Percentiles rank a stretch among this genome's conserved stretches.
Conservation (phyloP, 31 red algal species). For the Bonnemaisonia californica region DNA sequence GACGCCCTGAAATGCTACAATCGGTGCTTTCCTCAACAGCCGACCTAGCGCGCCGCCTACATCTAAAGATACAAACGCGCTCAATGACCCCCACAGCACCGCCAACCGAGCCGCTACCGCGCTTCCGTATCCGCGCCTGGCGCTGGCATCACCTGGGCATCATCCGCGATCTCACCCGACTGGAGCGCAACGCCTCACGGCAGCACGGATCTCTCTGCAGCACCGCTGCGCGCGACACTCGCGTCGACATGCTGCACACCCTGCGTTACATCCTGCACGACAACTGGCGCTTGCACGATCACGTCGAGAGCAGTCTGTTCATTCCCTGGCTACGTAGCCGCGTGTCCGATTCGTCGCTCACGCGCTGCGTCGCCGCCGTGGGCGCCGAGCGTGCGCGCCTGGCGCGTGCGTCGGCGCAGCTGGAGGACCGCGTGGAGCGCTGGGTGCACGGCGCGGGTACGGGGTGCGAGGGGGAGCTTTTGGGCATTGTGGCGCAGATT, state of each 20-base stretch:
- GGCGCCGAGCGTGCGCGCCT: conserved; percentile 1
- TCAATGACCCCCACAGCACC: neutral
- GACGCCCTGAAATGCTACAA: neutral
- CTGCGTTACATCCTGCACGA: conserved; percentile 51
- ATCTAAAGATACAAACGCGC: neutral
- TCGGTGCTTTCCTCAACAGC: neutral
- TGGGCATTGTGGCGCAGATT: conserved; percentile 3
- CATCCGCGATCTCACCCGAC: conserved; percentile 49
- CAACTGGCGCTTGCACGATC: conserved; percentile 55
- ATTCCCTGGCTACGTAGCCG: conserved; percentile 35
- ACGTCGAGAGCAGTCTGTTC: conserved; percentile 43
- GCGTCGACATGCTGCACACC: conserved; percentile 34
- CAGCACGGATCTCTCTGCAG: conserved; percentile 7
- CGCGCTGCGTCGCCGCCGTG: conserved; percentile 3
- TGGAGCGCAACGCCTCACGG: neutral
- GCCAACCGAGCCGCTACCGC: neutral
- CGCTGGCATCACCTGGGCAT: conserved; percentile 65
- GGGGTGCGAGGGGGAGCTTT: conserved; percentile 36
- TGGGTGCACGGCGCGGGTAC: conserved; percentile 11
- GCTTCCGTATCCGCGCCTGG: conserved; percentile 55
- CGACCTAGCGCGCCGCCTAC: neutral
- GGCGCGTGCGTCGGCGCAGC: neutral
- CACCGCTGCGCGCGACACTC: neutral
- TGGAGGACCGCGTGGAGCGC: conserved; percentile 15
- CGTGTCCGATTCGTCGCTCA: neutral